Evolutionary conservation across 345 rosid genomes (phyloP), one percentile per base, ranked within the genome.

Genomic region (Rhizophora apiculata): DNA sequence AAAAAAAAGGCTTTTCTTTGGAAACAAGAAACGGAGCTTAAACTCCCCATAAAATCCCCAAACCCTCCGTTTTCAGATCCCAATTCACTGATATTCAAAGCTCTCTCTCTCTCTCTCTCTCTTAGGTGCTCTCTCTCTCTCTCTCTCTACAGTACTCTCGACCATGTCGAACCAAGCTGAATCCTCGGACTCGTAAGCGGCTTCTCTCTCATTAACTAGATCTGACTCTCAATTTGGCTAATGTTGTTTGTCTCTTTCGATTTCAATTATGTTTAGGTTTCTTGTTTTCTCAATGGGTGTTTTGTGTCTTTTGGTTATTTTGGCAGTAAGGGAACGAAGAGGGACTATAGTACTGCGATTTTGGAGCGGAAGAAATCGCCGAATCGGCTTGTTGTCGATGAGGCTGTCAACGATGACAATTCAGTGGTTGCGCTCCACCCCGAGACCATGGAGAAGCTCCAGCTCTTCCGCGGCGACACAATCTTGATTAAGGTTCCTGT

Each of bases 81-180:
- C 13, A 11, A 7, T 21, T 22, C 1, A 55, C 16, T 21, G 1
- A 24, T 8, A 9, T 55, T 24, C 27, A 29, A 21, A 22, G 22
- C 59, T 55, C 6, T 43, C 49, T 43, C 49, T 43, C 49, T 43
- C 4, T 10, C 19, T 34, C 19, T 6, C 36, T 60, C 29, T 32
- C 11, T 7, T 24, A 0, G 13, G 27, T 10, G 24, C 29, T 26
- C 32, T 57, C 34, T 64, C 49, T 67, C 53, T 56, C 34, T 31
- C 15, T 58, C 61, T 39, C 46, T 39, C 13, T 0, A 39, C 19
- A 15, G 3, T 3, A 43, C 49, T 43, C 59, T 55, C 29, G 59
- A 69, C 65, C 73, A 69, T 69, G 73, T 46, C 73, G 6, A 61
- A 69, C 73, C 73, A 69, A 61, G 66, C 73, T 10, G 73, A 69